Evolutionary conservation across 495 filamentous ascomycete species (phyloP), one percentile per base, ranked within the genome.

Genomic region (Parmelia sp.): DNA sequence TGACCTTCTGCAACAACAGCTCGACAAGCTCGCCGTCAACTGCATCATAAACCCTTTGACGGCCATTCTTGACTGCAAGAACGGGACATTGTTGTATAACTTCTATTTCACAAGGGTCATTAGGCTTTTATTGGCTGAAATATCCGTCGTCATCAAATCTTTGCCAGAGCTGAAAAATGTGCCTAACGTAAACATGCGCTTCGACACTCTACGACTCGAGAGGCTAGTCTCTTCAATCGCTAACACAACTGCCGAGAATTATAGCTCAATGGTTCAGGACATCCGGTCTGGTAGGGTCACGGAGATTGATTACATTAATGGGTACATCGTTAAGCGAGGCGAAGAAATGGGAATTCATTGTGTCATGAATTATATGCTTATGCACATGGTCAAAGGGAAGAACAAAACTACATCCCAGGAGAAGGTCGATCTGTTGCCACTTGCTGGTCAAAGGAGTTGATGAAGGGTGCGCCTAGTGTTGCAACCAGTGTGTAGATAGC

Each of bases 271-370:
- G 91, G 72, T 90, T 29, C 88, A 91, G 70, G 92, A 96, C 73
- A 79, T 93, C 25, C 72, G 76, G 39, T 74, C 74, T 3, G 79
- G 85, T 5, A 82, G 80, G 70, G 68, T 73, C 59, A 95, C 90
- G 3, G 92, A 96, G 73, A 84, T 96, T 61, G 83, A 88, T 25
- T 92, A 88, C 69, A 83, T 96, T 67, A 96, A 94, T 75, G 92
- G 91, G 21, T 96, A 87, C 74, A 80, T 96, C 37, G 83, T 94
- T 49, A 77, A 76, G 61, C 82, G 84, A 33, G 91, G 85, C 33
- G 80, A 86, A 70, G 85, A 91, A 74, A 66, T 89, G 47, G 86
- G 87, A 17, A 71, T 92, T 9, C 75, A 79, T 57, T 85, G 84
- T 66, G 78, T 81, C 58, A 75, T 88, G 66, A 91, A 96, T 68